A percentile compares a stretch with the other conserved stretches of the same genome.
These are phyloP conservation scores for Medicago lupulina DNA, from an alignment of 306 rosid genomes.

Conservation along the genomic window DNA sequence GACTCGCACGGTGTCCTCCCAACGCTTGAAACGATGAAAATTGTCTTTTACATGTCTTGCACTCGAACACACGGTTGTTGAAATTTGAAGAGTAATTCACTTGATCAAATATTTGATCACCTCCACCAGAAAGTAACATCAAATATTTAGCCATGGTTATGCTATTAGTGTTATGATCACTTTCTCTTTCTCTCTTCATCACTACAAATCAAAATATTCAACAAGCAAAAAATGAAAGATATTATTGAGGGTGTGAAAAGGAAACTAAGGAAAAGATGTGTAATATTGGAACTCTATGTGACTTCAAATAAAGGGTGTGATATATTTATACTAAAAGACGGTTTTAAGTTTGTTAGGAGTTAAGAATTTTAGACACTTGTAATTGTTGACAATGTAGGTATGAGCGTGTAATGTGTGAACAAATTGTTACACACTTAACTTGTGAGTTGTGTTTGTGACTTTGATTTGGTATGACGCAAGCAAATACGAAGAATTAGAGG, in stretches of 20 bases:
- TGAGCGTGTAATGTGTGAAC: constrained; percentile 12
- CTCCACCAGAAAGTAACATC: constrained; percentile 77
- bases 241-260: background rate
- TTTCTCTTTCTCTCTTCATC: constrained; percentile 84
- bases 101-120: constrained; percentile 10
- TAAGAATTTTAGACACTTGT: constrained; percentile 39
- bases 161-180: constrained; percentile 48
- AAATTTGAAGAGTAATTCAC: constrained; percentile 31
- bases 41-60: constrained; percentile 83
- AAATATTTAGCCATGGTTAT: constrained; percentile 79
- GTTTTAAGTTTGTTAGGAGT: background rate
- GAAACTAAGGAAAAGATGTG: background rate
- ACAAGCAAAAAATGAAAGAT: background rate
- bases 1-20: constrained; percentile 97
- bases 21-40: constrained; percentile 89
- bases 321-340: constrained; percentile 50
- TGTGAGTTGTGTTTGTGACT: background rate
- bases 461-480: constrained; percentile 38
- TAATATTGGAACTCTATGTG: constrained; percentile 42
- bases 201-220: background rate
- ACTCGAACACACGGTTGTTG: constrained; percentile 76
- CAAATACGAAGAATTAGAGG: background rate
- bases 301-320: background rate
- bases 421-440: constrained; percentile 30
- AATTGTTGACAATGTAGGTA: constrained; percentile 44